phyloP scores from a whole-genome alignment of 805 yeast genomes.

The Saccharomycopsis sp. region DNA sequence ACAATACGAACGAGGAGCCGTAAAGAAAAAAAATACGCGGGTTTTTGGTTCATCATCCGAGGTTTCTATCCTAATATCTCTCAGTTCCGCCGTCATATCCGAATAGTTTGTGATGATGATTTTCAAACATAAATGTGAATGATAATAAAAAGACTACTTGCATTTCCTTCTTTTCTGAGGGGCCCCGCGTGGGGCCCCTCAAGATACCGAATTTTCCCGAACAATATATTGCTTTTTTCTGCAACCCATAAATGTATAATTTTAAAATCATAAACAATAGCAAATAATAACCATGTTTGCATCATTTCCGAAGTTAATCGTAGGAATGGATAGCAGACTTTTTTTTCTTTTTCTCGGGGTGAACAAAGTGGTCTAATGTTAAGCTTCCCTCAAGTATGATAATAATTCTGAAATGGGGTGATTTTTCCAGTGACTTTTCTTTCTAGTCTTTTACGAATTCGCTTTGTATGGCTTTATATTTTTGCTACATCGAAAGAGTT shows the following conservation, averaged over 20 bases:
- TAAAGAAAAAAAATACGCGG: no score
- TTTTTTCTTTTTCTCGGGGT: neutral
- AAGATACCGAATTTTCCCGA: neutral
- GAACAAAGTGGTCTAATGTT: neutral
- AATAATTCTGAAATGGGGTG: neutral
- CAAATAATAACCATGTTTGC: neutral
- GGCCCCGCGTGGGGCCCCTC: neutral
- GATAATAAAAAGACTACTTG: no score
- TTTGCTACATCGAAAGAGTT: neutral
- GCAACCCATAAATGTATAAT: neutral
- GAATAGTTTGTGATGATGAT: no score
- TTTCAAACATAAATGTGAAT: no score
- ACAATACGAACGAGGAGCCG: no score
- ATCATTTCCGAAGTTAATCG: neutral
- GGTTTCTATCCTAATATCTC: no score
- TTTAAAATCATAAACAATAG: no score
- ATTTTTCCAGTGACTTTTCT: neutral
- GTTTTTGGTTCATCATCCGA: no score
- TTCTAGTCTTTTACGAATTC: neutral
- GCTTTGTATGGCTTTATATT: neutral
- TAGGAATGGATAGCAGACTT: neutral
- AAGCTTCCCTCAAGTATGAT: neutral
- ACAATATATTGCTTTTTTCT: no score
- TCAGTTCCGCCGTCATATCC: no score
- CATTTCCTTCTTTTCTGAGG: no score